Evolutionary conservation across 2,329 filamentous ascomycete genomes (phyloP).

Genomic region (Nigrograna mackinnonii): DNA sequence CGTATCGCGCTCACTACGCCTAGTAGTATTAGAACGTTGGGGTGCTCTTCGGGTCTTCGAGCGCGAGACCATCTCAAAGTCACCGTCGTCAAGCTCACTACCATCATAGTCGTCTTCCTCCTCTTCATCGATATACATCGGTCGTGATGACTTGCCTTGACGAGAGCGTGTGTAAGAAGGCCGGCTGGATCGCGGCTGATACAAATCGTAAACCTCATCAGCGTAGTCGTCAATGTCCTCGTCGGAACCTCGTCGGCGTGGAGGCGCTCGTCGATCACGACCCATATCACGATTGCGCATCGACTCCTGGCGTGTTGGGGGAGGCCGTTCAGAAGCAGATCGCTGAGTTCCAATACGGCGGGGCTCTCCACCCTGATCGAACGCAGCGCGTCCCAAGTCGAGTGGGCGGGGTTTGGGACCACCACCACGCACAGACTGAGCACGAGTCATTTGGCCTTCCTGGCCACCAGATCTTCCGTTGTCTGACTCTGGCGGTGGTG

Average conservation of each 20-base stretch:
- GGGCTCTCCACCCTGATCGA: constrained; percentile 42
- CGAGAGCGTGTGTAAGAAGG: constrained; percentile 30
- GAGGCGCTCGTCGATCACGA: constrained; percentile 17
- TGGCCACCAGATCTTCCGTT: constrained; percentile 47
- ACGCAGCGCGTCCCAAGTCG: constrained; percentile 53
- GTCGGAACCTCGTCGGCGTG: constrained; percentile 41
- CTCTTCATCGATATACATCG: constrained; percentile 78
- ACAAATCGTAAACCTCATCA: constrained; percentile 67
- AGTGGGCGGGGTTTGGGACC: constrained; percentile 53
- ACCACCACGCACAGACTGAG: constrained; percentile 52
- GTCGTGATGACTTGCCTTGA: constrained; percentile 48
- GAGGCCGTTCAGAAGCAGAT: constrained; percentile 49
- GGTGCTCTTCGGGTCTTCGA: constrained; percentile 45
- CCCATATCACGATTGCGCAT: constrained; percentile 23
- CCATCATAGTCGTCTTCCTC: constrained; percentile 72
- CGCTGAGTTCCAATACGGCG: constrained; percentile 44
- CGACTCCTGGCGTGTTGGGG: constrained; percentile 40
- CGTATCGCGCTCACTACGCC: constrained; percentile 41
- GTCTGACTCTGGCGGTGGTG: constrained; percentile 91
- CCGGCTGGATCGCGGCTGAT: constrained; percentile 45
- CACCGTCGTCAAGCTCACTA: constrained; percentile 73
- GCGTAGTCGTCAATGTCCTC: constrained; percentile 66
- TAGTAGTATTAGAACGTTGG: constrained; percentile 41
- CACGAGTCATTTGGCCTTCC: constrained; percentile 45
- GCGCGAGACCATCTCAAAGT: constrained; percentile 76